Conservation (phyloP, 2,329 filamentous ascomycete genomes). For the Fusarium chlamydosporum region DNA sequence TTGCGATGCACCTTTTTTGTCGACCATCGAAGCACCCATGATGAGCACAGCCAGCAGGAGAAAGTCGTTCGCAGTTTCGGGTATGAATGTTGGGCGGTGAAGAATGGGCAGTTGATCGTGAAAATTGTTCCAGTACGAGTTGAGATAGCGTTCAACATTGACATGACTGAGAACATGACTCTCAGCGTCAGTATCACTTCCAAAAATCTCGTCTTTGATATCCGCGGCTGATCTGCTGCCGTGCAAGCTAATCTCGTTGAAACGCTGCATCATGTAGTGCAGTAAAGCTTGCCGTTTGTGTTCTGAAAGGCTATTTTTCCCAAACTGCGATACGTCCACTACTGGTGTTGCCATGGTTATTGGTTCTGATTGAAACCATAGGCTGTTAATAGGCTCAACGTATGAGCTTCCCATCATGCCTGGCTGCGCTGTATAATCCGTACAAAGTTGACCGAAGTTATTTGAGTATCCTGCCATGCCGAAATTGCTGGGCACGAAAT, state of each 20-base stretch:
- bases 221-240: slow-evolving; percentile 49
- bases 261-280: slow-evolving; percentile 51
- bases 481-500: slow-evolving; percentile 44
- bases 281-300: slow-evolving; percentile 50
- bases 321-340: slow-evolving; percentile 45
- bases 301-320: slow-evolving; percentile 48
- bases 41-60: slow-evolving; percentile 48
- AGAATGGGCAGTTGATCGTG: slow-evolving; percentile 50
- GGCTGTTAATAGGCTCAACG: slow-evolving; percentile 49
- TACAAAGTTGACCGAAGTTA: slow-evolving; percentile 50
- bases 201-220: slow-evolving; percentile 51
- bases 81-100: slow-evolving; percentile 49
- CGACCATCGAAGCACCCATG: slow-evolving; percentile 51
- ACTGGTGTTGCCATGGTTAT: slow-evolving; percentile 45
- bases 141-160: slow-evolving; percentile 49
- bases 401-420: slow-evolving; percentile 47
- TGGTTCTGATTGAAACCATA: slow-evolving; percentile 51
- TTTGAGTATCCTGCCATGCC: slow-evolving; percentile 49
- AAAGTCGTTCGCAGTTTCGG: slow-evolving; percentile 50
- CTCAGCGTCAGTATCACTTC: slow-evolving; percentile 48
- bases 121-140: slow-evolving; percentile 51
- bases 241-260: slow-evolving; percentile 50
- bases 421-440: slow-evolving; percentile 47
- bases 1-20: slow-evolving; percentile 39
- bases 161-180: slow-evolving; percentile 46